Base-by-base conservation (phyloP, 805 yeast genomes). In the Yamadazyma laniorum region DNA sequence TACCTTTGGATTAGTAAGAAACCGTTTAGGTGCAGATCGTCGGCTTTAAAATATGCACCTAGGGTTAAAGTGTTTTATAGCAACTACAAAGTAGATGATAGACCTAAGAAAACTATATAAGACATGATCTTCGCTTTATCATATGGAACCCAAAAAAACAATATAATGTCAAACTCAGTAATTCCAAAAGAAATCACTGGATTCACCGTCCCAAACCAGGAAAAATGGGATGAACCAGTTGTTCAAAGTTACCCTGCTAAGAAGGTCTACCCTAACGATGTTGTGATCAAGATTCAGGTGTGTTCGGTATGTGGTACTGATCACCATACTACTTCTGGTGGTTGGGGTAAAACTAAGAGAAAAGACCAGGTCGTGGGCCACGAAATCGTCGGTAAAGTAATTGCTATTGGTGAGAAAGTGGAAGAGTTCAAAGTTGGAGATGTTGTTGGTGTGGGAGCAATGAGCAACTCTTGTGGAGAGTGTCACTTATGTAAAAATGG, bases 381-480 rank as follows among this genome's bases (percentile, higher is more conserved):
- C 58, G 88, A 82, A 58, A 71, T 82, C 44, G 63, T 80, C 32
- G 89, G 88, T 37, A 63, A 56, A 19, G 83, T 81, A 25, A 67
- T 77, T n/a, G 69, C 66, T 23, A 66, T 82, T 29, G 95, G 93
- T 36, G 48, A 68, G 6, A 64, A 73, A 31, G 79, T 85, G 44
- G 55, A 59, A 6, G 67, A 45, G 32, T 72, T 63, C 65, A 74
- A 69, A 53, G 53, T 81, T 18, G 95, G 95, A 37, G 82, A 87
- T 47, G 69, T 86, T 45, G 95, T 83, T 18, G 95, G 93, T 35
- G 74, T 84, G 34, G 95, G 95, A 50, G 91, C 93, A 16, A 79
- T 74, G 52, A 66, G 72, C 16, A 67, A 63, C 35, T 66, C 83
- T 19, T 85, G 95, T 65, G 62, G 73, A 42, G 66, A 75, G 13